Base-by-base conservation (phyloP, 495 filamentous ascomycete species). In the Daldinia concentrica region DNA sequence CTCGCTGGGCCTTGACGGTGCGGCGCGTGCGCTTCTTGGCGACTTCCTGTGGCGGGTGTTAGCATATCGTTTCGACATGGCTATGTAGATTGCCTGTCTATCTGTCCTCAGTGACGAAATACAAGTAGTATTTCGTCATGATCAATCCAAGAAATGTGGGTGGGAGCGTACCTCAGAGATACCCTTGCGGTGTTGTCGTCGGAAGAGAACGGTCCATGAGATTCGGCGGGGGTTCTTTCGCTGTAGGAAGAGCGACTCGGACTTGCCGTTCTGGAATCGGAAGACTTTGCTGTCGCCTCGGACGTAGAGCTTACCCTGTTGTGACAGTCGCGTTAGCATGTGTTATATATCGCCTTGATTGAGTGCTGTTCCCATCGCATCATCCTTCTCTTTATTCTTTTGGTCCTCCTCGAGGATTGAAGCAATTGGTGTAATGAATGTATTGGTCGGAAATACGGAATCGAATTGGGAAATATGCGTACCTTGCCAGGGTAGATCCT, bases 271-370 rank as follows among this genome's bases (percentile, higher is more conserved):
- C 85, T 96, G 93, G 91, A 99, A 99, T 79, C 95, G 93, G 90
- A 99, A 99, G 89, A 98, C 90, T 89, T 98, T 99, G 93, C 93
- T 97, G 89, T 99, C 95, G 80, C 94, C 93, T 85, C 95, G 93
- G 88, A 99, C 86, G 87, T 93, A 99, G 85, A 99, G 91, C 87
- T 98, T 98, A 86, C 94, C 94, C 94, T 98, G 63, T 69, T 58
- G 41, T 37, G 43, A 27, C 19, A 34, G 29, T 60, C 51, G 17
- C 22, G 48, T 78, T 66, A 78, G 32, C 11, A 34, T 11, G 2
- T 34, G 9, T 34, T 34, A 6, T 11, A 11, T 12, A 34, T 34
- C 9, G 11, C 29, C 29, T 6, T 32, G 7, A 32, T 32, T 9
- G 29, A 32, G 7, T 32, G 29, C 29, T 32, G 29, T 7, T 34